These are phyloP conservation scores for Monosporozyma aquatica DNA, from an alignment of 805 yeast species.

Conservation along the genomic window DNA sequence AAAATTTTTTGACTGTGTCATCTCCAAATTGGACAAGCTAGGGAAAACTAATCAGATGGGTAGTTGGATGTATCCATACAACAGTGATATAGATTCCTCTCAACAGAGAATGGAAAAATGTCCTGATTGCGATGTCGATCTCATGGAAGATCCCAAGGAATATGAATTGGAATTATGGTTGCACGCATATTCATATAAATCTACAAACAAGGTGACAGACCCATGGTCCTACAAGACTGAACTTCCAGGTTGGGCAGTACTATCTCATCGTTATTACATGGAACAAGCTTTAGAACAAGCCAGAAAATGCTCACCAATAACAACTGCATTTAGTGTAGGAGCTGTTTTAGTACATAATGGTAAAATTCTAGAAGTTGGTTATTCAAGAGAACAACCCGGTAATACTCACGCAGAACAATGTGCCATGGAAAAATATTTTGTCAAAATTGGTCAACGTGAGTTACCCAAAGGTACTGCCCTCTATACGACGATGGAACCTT, in stretches of 20 bases:
- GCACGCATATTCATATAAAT: conserved; percentile 78
- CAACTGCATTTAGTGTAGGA: conserved; percentile 91
- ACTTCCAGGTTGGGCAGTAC: conserved; percentile 71
- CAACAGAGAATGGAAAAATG: conserved; percentile 50
- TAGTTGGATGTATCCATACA: conserved; percentile 50
- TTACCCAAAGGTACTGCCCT: conserved; percentile 72
- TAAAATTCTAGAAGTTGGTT: conserved; percentile 67
- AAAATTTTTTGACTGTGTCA: conserved; percentile 42
- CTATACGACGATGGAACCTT: conserved; percentile 97
- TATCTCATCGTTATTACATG: conserved; percentile 54
- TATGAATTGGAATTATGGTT: conserved; percentile 75
- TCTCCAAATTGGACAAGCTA: conserved; percentile 43
- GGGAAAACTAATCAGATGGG: conserved; percentile 66
- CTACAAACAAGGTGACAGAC: conserved; percentile 37
- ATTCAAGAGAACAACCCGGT: conserved; percentile 83
- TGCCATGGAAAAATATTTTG: conserved; percentile 68
- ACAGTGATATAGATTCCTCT: conserved; percentile 47
- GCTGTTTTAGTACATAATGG: conserved; percentile 66
- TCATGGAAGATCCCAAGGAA: conserved; percentile 75
- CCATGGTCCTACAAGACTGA: conserved; percentile 70
- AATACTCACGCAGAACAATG: conserved; percentile 98
- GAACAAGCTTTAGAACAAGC: conserved; percentile 70
- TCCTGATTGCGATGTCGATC: conserved; percentile 53
- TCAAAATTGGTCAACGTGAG: conserved; percentile 24
- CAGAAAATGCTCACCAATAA: conserved; percentile 66